Evolutionary conservation across 2,329 filamentous ascomycete species (phyloP), one percentile per base, ranked within the genome.

Genomic region (Drechslerella stenobrocha): DNA sequence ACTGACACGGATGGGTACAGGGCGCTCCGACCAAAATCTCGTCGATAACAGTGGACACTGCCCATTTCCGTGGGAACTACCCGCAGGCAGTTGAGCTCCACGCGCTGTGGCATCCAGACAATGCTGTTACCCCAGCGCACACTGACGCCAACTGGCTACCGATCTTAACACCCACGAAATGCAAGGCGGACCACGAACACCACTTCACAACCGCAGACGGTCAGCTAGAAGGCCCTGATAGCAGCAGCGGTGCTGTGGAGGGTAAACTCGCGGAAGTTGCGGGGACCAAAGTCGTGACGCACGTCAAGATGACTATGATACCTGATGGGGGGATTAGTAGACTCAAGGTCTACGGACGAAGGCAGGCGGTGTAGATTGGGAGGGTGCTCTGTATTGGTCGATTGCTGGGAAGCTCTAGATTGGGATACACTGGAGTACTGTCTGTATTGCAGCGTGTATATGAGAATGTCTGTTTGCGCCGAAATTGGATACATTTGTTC

Each of bases 271-370:
- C n/a, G 22, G 52, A 67, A 40, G 51, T 80, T 60, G 79, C 84
- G 15, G 78, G 81, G 71, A 83, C 84, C 34, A 81, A 80, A 74
- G 78, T 80, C 1, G 88, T 89, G 74, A 90, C 87, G 9, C 90
- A 93, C 77, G 85, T 91, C 20, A 96, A 95, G 81, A 80, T 97
- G 75, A 88, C 89, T 30, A 93, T 96, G 75, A 89, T 96, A 72
- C 92, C 92, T 0, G 91, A 97, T 76, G 91, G 92, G 30, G 91
- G 92, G 22, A 88, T 96, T 1, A 96, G 95, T 83, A 81, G 91
- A 70, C 82, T 96, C 71, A 83, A 90, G 45, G 84, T 92, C 1
- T 85, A 88, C 76, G 89, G 87, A 1, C 84, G 81, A 74, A 80
- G 84, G 71, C 78, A 77, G n/a, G 51, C n/a, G n/a, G n/a, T n/a